Percentiles rank a stretch among this genome's conserved stretches.
Evolutionary conservation across 2,329 filamentous ascomycete species (phyloP).

Genomic region (Cordyceps militaris): DNA sequence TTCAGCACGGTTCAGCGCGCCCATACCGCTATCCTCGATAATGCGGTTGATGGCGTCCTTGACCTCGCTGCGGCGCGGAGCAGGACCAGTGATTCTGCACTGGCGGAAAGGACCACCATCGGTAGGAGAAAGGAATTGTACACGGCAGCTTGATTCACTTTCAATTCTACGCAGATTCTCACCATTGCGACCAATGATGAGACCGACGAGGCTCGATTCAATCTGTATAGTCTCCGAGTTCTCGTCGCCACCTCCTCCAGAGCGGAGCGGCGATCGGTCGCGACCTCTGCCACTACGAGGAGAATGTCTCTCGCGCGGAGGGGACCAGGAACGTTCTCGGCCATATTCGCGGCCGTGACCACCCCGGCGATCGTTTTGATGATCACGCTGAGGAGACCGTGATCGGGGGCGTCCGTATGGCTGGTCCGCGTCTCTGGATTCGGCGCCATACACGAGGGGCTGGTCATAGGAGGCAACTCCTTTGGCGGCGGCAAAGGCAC

Average conservation of each 20-base stretch:
- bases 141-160: conserved; percentile 70
- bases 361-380: conserved; percentile 72
- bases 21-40: conserved; percentile 66
- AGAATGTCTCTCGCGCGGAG: conserved; percentile 53
- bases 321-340: conserved; percentile 56
- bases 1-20: conserved; percentile 38
- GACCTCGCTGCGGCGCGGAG: conserved; percentile 65
- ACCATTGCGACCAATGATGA: conserved; percentile 85
- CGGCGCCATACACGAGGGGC: conserved; percentile 38
- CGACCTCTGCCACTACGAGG: conserved; percentile 47
- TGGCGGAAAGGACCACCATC: conserved; percentile 69
- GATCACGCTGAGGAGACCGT: conserved; percentile 66
- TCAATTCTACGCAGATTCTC: conserved; percentile 86
- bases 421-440: conserved; percentile 32
- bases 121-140: conserved; percentile 77
- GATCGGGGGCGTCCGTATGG: conserved; percentile 63
- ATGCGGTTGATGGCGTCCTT: conserved; percentile 80
- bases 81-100: conserved; percentile 76
- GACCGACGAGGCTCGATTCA: conserved; percentile 76
- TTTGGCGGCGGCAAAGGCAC: conserved; percentile 73
- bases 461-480: conserved; percentile 60
- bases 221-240: conserved; percentile 78
- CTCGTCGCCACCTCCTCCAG: conserved; percentile 48
- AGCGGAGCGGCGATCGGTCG: conserved; percentile 52
- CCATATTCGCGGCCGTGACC: conserved; percentile 43